Conservation (phyloP, 2,329 filamentous ascomycete genomes). For the Coleophoma crateriformis region DNA sequence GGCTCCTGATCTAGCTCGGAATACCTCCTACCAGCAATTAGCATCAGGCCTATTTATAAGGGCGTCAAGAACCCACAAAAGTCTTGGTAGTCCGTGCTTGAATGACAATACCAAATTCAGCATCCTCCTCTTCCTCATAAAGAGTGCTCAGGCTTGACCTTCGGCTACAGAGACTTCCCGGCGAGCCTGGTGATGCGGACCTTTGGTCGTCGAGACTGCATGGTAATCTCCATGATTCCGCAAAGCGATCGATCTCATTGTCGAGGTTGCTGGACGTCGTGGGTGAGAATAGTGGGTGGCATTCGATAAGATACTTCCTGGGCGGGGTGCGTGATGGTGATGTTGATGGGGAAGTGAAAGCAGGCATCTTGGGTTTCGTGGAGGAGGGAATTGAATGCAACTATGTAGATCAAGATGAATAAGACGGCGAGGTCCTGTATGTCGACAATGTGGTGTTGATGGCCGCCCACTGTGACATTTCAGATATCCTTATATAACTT, state of each 20-base stretch:
- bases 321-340: background rate
- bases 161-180: background rate
- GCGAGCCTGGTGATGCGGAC: background rate
- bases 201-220: background rate
- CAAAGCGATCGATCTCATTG: background rate
- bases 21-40: too few relatives aligned
- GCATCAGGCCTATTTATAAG: background rate
- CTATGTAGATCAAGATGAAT: too few relatives aligned
- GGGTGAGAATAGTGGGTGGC: background rate
- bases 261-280: background rate
- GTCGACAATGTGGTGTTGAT: too few relatives aligned
- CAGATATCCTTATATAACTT: too few relatives aligned
- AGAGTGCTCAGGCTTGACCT: background rate
- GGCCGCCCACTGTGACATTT: too few relatives aligned
- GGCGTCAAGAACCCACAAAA: background rate
- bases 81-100: background rate
- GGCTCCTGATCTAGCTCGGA: too few relatives aligned
- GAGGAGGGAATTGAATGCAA: too few relatives aligned
- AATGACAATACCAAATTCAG: background rate
- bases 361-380: background rate
- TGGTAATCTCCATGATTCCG: background rate
- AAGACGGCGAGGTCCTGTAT: too few relatives aligned
- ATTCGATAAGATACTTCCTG: background rate
- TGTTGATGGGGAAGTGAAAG: background rate
- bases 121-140: background rate